Evolutionary conservation across 192 early-diverging fungal species (phyloP).

Genomic region (Coemansia furcata): DNA sequence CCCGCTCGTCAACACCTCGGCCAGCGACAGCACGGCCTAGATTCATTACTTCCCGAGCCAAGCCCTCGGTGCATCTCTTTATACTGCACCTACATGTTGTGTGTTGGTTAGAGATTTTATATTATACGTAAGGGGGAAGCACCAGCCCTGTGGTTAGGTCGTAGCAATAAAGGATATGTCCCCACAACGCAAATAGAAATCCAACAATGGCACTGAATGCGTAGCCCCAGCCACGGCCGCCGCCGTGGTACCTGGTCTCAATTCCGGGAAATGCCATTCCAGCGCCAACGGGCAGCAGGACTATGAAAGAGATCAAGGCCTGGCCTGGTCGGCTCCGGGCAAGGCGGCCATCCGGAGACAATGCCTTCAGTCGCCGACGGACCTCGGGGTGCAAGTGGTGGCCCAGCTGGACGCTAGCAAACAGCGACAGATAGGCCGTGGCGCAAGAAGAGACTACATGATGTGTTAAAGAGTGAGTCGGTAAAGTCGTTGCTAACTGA

Average conservation of each 20-base stretch:
- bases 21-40: background rate
- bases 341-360: slow-evolving; percentile 1
- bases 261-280: slow-evolving; percentile 36
- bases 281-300: slow-evolving; percentile 32
- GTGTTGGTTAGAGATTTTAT: background rate
- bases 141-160: slow-evolving; percentile 20
- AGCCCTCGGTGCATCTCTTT: background rate
- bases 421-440: slow-evolving; percentile 40
- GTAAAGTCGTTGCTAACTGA: background rate
- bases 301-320: slow-evolving; percentile 32
- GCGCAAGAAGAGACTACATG: slow-evolving; percentile 23
- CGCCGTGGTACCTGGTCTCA: slow-evolving; percentile 32
- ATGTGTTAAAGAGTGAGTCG: background rate
- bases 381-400: slow-evolving; percentile 34
- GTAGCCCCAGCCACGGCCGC: slow-evolving; percentile 40
- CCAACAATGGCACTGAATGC: slow-evolving; percentile 27
- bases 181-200: slow-evolving; percentile 33
- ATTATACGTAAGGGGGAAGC: slow-evolving; percentile 13
- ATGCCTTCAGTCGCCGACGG: slow-evolving; percentile 16
- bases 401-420: slow-evolving; percentile 40
- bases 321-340: slow-evolving; percentile 29
- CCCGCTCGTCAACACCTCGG: slow-evolving; percentile 58
- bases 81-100: background rate
- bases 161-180: slow-evolving; percentile 35
- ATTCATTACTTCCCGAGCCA: background rate